A percentile compares a stretch with the other conserved stretches of the same genome.
Conservation (phyloP, 2,329 filamentous ascomycete genomes). For the Mycosphaerella sp. region DNA sequence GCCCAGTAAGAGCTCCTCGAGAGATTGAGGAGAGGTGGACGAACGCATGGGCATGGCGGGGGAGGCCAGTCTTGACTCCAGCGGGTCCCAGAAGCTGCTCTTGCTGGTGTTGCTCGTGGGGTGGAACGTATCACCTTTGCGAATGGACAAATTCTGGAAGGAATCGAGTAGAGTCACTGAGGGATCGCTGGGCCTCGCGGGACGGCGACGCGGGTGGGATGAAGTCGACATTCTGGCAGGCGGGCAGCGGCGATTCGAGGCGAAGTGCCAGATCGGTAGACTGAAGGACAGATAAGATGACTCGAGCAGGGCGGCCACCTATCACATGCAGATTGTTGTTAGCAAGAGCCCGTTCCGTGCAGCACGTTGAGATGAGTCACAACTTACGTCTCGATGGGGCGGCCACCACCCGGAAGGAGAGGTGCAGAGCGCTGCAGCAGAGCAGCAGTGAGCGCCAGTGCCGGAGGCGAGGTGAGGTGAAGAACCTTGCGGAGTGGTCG, state of each 20-base stretch:
- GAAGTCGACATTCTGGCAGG: slow-evolving; percentile 29
- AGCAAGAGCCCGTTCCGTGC: slow-evolving; percentile 9
- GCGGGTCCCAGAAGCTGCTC: slow-evolving; percentile 36
- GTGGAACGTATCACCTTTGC: slow-evolving; percentile 47
- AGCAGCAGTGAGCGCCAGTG: neutral
- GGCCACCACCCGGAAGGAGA: neutral
- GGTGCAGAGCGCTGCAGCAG: neutral
- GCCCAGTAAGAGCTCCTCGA: slow-evolving; percentile 45
- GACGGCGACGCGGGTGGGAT: slow-evolving; percentile 43
- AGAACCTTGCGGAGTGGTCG: neutral
- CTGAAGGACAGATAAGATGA: neutral
- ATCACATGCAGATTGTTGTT: slow-evolving; percentile 11
- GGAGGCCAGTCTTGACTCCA: slow-evolving; percentile 24
- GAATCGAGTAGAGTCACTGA: slow-evolving; percentile 34
- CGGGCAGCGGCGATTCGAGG: slow-evolving; percentile 14
- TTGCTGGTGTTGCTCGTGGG: slow-evolving; percentile 41
- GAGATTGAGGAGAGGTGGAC: slow-evolving; percentile 44
- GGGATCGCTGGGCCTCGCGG: slow-evolving; percentile 34
- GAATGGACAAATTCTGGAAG: slow-evolving; percentile 41
- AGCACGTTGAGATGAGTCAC: slow-evolving; percentile 20
- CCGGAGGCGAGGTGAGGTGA: neutral
- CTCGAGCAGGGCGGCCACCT: slow-evolving; percentile 15
- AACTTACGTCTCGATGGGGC: slow-evolving; percentile 3
- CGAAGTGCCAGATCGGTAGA: slow-evolving; percentile 12
- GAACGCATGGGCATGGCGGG: slow-evolving; percentile 44